Evolutionary conservation across 2,329 filamentous ascomycete species (phyloP).

Genomic region (Blastomyces emzantsi): DNA sequence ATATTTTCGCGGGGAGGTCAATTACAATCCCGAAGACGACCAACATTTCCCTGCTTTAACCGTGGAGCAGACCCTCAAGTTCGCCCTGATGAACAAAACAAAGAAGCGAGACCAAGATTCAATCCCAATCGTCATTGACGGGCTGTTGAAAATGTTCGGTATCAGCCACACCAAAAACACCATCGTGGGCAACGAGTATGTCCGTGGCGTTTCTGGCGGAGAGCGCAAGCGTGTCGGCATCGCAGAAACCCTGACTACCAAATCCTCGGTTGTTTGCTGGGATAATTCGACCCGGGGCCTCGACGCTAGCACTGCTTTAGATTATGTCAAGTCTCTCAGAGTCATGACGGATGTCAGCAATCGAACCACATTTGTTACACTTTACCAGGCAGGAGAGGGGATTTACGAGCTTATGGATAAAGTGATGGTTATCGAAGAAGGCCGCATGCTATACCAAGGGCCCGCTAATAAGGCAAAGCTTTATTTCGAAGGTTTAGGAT

Average conservation of each 20-base stretch:
- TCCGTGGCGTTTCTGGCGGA: constrained; percentile 67
- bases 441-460: constrained; percentile 60
- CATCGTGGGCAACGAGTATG: constrained; percentile 62
- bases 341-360: constrained; percentile 69
- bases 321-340: constrained; percentile 61
- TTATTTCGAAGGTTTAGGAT: constrained; percentile 60
- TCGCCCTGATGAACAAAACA: constrained; percentile 67
- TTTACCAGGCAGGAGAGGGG: constrained; percentile 62
- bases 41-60: constrained; percentile 64
- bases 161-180: constrained; percentile 68
- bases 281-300: constrained; percentile 75
- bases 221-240: constrained; percentile 75
- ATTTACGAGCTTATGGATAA: constrained; percentile 72
- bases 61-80: constrained; percentile 68
- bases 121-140: constrained; percentile 47
- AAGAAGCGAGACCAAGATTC: constrained; percentile 55
- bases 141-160: constrained; percentile 67
- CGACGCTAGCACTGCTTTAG: constrained; percentile 68
- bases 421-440: constrained; percentile 66
- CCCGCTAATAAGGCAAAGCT: constrained; percentile 51
- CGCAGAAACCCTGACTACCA: constrained; percentile 65
- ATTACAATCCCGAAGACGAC: constrained; percentile 71
- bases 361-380: constrained; percentile 59
- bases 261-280: constrained; percentile 65
- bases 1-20: constrained; percentile 64